Percentiles rank a stretch among this genome's conserved stretches.
phyloP scores from a whole-genome alignment of 2,329 filamentous ascomycete genomes.

The Capronia americana region DNA sequence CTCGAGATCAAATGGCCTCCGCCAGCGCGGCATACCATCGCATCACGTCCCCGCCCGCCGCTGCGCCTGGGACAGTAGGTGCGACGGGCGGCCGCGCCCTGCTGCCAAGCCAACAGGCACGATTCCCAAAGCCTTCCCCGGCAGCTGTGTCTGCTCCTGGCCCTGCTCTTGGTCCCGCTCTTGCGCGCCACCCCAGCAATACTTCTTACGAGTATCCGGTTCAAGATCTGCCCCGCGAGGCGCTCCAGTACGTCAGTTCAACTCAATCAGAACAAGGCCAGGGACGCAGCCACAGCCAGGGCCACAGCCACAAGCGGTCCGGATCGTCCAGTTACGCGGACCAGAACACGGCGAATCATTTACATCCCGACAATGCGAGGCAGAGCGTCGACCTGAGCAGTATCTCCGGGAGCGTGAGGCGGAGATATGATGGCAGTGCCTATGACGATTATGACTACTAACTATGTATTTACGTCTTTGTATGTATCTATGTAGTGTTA shows the following conservation, averaged over 20 bases:
- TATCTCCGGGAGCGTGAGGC: conserved; percentile 40
- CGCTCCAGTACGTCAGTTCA: conserved; percentile 20
- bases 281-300: too few species aligned
- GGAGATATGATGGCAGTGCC: conserved; percentile 43
- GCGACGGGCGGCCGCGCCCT: conserved; percentile 40
- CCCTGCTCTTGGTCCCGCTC: background rate
- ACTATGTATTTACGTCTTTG: background rate
- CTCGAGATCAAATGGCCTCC: conserved; percentile 29
- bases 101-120: conserved; percentile 44
- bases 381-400: conserved; percentile 38
- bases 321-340: conserved; percentile 20
- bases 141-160: background rate
- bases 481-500: background rate
- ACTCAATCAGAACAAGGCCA: background rate
- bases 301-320: conserved; percentile 4
- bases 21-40: conserved; percentile 29
- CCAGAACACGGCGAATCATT: conserved; percentile 34
- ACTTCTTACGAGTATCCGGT: conserved; percentile 26
- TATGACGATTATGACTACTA: conserved; percentile 38
- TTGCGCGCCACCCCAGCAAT: conserved; percentile 21
- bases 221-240: conserved; percentile 27
- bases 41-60: conserved; percentile 20
- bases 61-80: conserved; percentile 21
- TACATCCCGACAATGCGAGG: conserved; percentile 36
- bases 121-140: conserved; percentile 29